Evolutionary conservation across 1,139 yeast genomes (phyloP), one percentile per base, ranked within the genome.

Genomic region (Pichia sp.): DNA sequence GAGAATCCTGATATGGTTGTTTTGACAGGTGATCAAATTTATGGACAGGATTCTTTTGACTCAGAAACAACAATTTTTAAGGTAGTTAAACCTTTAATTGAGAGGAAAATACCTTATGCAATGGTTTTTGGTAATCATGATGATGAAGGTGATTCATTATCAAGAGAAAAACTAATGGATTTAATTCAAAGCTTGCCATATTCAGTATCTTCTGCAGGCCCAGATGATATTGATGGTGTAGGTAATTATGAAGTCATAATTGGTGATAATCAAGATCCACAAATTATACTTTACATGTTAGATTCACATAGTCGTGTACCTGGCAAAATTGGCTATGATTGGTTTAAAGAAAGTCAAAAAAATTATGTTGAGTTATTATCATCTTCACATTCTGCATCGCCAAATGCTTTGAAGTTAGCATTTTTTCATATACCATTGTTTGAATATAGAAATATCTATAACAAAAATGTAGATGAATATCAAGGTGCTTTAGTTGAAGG

Each of bases 371-470:
- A 30, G 39, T 64, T 23, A n/a, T 65, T 71, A 51, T 64, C 70
- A 47, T 64, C 63, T 24, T 6, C 10, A 3, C 34, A 38, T 30
- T 11, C 4, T 4, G 11, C 10, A 5, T 22, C 22, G 5, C 16
- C 22, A 20, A 38, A 63, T 64, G 30, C 84, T 45, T 57, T 86
- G 52, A 74, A 89, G 20, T 80, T 92, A 89, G 96, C 95, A 0
- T 90, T 90, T 57, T 83, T 89, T 71, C 97, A 92, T 60, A 89
- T 92, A 35, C 98, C 98, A 0, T 56, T 89, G 22, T 94, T 96
- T 0, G 97, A 90, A 62, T 89, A 78, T 60, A 40, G 42, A 24
- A 28, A 46, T 29, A 33, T 46, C 7, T 4, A 30, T 6, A 23
- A 25, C 10, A 22, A 25, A 11, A 12, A 36, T 8, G 2, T 20